Evolutionary conservation across 495 filamentous ascomycete species (phyloP).

Genomic region (Aspergillus diversus): DNA sequence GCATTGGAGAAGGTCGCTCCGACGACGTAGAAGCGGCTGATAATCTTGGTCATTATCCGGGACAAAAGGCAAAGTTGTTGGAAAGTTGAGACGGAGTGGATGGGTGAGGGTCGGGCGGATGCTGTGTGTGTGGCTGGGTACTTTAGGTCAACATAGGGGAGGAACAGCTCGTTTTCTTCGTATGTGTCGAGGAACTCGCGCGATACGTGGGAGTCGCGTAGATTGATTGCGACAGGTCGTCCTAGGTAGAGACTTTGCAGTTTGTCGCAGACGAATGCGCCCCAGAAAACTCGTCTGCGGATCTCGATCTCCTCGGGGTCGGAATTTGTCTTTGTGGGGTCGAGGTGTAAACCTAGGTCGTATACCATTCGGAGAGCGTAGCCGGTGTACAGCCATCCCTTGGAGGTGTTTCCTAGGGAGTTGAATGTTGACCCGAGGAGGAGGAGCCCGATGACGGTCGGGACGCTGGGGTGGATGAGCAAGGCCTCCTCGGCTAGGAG

Average conservation of each 20-base stretch:
- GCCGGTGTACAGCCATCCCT: no score
- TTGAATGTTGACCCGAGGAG: no score
- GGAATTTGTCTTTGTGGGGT: constrained; percentile 6
- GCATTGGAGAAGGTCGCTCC: constrained; percentile 21
- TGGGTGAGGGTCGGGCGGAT: background rate
- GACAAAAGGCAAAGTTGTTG: constrained; percentile 29
- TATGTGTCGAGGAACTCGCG: constrained; percentile 27
- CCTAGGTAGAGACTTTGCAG: constrained; percentile 41
- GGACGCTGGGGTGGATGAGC: no score
- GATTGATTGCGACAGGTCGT: constrained; percentile 24
- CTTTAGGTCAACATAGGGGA: background rate
- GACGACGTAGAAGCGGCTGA: constrained; percentile 34
- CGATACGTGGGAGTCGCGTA: constrained; percentile 24
- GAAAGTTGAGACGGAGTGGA: constrained; percentile 30
- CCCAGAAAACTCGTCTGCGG: constrained; percentile 44
- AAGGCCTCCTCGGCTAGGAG: constrained; percentile 22
- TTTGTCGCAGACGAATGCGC: constrained; percentile 42
- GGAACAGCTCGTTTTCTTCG: constrained; percentile 34
- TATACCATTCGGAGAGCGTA: no score
- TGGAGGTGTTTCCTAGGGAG: no score
- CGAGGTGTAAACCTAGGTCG: no score
- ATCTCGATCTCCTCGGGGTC: constrained; percentile 39
- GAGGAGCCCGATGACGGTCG: no score
- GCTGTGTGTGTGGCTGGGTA: background rate
- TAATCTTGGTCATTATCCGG: constrained; percentile 25